Evolutionary conservation across 1,139 yeast genomes (phyloP), one percentile per base, ranked within the genome.

Genomic region (Yarrowia galli): DNA sequence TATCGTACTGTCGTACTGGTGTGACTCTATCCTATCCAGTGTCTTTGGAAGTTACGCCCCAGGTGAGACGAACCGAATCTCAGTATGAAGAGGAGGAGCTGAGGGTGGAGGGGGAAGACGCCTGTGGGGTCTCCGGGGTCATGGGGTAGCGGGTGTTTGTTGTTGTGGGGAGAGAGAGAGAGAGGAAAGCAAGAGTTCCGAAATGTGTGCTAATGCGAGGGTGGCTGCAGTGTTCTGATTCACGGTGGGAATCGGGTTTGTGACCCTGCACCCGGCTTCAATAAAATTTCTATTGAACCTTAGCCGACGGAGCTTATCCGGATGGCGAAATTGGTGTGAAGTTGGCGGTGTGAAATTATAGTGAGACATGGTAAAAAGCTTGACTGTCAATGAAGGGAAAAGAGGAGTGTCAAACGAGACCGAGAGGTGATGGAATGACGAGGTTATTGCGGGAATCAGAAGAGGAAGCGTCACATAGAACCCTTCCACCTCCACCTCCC

Each of bases 31-130:
- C 6, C 42, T 58, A 58, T n/a, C 64, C 64, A 8, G 64, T 42
- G 64, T 58, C 64, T 58, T 25, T 43, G 16, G 42, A 58, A 12
- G 42, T 43, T 43, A 42, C 51, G 64, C 51, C 64, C 64, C 64
- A 58, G 40, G 32, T 23, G 43, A 58, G 51, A 25, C 51, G 64
- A 58, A 20, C 64, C 64, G 64, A 32, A 58, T 58, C 64, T 58
- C 64, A 58, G 64, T 43, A 58, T 8, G 38, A 43, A 43, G 51
- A 32, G 51, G 40, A 42, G 64, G 32, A 28, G 8, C n/a, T 28
- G 32, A 28, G 32, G 32, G 18, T 16, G 51, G 16, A 4, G 12
- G 49, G 22, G 32, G 64, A n/a, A n/a, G n/a, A 22, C 49, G 64
- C 42, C 20, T 7, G 13, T 5, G 51, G 22, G 49, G 64, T 58